phyloP scores from a whole-genome alignment of 805 yeast species.

The Clavispora asparagi region DNA sequence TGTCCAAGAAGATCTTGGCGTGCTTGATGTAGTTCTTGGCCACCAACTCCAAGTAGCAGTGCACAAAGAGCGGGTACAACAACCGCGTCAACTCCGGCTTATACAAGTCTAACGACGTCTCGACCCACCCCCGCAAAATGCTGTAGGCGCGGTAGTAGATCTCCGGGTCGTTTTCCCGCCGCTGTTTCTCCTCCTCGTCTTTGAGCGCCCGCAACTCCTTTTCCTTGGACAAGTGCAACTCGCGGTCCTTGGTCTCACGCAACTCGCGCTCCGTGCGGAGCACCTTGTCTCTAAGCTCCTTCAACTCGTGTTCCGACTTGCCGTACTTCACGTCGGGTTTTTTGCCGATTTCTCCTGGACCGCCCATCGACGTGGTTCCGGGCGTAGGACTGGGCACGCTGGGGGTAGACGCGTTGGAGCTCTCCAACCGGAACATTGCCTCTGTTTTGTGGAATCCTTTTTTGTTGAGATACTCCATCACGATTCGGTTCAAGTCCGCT shows the following conservation, averaged over 20 bases:
- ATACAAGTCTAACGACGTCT: conserved; percentile 84
- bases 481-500: conserved; percentile 87
- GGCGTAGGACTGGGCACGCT: conserved; percentile 48
- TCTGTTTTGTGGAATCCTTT: conserved; percentile 95
- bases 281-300: conserved; percentile 32
- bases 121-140: conserved; percentile 82
- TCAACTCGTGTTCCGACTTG: conserved; percentile 28
- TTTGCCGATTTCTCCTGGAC: conserved; percentile 27
- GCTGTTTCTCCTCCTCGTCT: conserved; percentile 40
- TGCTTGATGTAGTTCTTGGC: conserved; percentile 52
- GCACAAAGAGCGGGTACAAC: conserved; percentile 89
- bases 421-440: conserved; percentile 86
- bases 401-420: conserved; percentile 55
- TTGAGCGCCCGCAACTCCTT: conserved; percentile 33
- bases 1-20: conserved; percentile 73
- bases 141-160: conserved; percentile 76
- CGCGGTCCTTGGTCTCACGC: conserved; percentile 35
- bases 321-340: conserved; percentile 21
- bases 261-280: conserved; percentile 32
- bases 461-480: conserved; percentile 84
- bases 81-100: conserved; percentile 80
- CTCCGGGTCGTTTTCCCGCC: conserved; percentile 56
- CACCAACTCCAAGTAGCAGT: conserved; percentile 76
- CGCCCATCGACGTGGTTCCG: conserved; percentile 30
- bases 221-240: conserved; percentile 32